A percentile compares a stretch with the other conserved stretches of the same genome.
These are phyloP conservation scores for Tetraselmis chui DNA, from an alignment of 139 green algal genomes.

Conservation along the genomic window DNA sequence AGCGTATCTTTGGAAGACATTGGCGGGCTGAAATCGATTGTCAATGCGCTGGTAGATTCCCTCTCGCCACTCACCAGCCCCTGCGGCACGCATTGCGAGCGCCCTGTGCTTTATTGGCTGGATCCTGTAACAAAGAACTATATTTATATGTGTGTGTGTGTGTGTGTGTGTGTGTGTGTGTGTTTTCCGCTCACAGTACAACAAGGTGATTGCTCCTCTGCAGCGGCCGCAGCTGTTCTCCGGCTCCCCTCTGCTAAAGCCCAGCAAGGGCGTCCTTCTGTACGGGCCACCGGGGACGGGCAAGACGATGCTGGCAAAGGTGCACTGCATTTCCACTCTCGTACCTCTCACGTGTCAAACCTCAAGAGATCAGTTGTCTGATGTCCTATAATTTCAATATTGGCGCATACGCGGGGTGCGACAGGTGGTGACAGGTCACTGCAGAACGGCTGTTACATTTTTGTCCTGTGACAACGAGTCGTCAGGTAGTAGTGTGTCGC, in stretches of 20 bases:
- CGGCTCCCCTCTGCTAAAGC: conserved; percentile 50
- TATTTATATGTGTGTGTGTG: no score
- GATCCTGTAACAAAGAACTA: no score
- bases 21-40: conserved; percentile 52
- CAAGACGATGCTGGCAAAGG: conserved; percentile 46
- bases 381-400: background rate
- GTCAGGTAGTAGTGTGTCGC: background rate
- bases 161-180: no score
- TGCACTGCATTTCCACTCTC: background rate
- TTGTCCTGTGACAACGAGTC: background rate
- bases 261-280: conserved; percentile 52
- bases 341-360: no score
- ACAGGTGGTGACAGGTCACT: background rate
- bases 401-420: no score
- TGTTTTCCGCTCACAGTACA: no score
- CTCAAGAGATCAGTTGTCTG: no score
- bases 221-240: conserved; percentile 65
- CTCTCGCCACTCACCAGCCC: background rate
- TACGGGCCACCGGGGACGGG: conserved; percentile 37
- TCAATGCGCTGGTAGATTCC: conserved; percentile 25
- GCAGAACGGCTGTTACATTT: background rate
- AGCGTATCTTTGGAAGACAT: conserved; percentile 71
- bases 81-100: no score
- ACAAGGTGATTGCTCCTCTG: conserved; percentile 73
- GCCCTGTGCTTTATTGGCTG: no score